Percentiles rank a stretch among this genome's conserved stretches.
Conservation (phyloP, 2,329 filamentous ascomycete genomes). For the Venturia nashicola region DNA sequence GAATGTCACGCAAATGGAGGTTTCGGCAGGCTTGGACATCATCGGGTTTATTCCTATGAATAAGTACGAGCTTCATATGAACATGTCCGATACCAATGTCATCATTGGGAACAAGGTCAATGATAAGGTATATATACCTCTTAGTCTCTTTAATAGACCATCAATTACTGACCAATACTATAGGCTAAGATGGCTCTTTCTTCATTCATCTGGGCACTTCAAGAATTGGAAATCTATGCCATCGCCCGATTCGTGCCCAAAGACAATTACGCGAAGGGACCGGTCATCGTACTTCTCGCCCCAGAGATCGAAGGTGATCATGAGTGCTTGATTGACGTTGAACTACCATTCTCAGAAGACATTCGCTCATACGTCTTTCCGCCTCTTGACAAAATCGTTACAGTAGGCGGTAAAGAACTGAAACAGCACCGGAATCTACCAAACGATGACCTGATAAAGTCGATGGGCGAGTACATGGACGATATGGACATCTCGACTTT, state of each 20-base stretch:
- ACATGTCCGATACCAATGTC: constrained; percentile 68
- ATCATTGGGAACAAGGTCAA: constrained; percentile 68
- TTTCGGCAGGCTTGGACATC: constrained; percentile 61
- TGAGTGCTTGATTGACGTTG: constrained; percentile 80
- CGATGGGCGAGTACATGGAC: constrained; percentile 89
- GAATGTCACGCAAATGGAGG: constrained; percentile 80
- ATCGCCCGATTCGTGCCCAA: constrained; percentile 78
- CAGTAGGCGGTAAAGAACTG: constrained; percentile 68
- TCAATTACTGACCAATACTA: not conserved
- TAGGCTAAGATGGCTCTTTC: constrained; percentile 54
- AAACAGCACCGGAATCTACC: constrained; percentile 78
- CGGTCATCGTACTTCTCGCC: constrained; percentile 63
- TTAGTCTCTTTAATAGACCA: constrained; percentile 11
- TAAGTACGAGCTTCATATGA: constrained; percentile 73
- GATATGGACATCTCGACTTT: constrained; percentile 74
- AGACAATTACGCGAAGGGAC: constrained; percentile 55
- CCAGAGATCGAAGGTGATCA: constrained; percentile 61
- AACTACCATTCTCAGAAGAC: constrained; percentile 88
- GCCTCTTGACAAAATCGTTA: constrained; percentile 75
- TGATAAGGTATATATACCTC: constrained; percentile 50
- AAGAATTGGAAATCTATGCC: constrained; percentile 74
- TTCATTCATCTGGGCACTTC: constrained; percentile 77
- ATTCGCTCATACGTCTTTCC: constrained; percentile 84
- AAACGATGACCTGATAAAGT: constrained; percentile 55
- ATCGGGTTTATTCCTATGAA: constrained; percentile 71